Conservation (phyloP, 2,329 filamentous ascomycete genomes). For the Phialophora verrucosa region DNA sequence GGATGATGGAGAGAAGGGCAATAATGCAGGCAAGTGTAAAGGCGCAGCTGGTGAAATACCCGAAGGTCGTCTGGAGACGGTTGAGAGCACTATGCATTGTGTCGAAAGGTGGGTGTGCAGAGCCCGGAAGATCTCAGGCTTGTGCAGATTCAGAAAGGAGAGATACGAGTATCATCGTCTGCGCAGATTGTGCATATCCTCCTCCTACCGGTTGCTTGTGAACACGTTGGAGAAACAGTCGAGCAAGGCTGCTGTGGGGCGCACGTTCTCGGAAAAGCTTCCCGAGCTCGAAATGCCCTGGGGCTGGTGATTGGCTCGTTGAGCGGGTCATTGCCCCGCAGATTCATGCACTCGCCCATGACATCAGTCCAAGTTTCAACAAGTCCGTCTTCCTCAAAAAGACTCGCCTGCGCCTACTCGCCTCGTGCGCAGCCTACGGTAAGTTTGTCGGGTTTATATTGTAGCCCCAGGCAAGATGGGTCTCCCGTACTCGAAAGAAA, state of each 20-base stretch:
- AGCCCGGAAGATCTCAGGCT: not conserved
- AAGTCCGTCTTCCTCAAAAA: not conserved
- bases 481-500: constrained; percentile 59
- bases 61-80: constrained; percentile 89
- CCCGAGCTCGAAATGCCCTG: not conserved
- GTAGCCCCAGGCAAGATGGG: constrained; percentile 48
- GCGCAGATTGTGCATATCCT: not conserved
- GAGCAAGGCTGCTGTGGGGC: not conserved
- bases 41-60: constrained; percentile 95
- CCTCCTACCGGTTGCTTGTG: not conserved
- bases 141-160: not conserved
- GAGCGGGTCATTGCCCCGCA: not conserved
- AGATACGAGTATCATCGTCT: not conserved
- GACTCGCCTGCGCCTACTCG: not conserved
- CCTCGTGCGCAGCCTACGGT: not conserved
- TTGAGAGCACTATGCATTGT: constrained; percentile 63
- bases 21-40: constrained; percentile 81
- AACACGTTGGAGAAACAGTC: constrained; percentile 3
- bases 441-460: not conserved
- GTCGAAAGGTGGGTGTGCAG: not conserved
- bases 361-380: not conserved
- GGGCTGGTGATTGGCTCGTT: not conserved
- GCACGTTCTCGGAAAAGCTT: not conserved
- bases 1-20: constrained; percentile 70
- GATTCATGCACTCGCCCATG: not conserved